A percentile compares a stretch with the other conserved stretches of the same genome.
These are phyloP conservation scores for Mycena rebaudengoi DNA, from an alignment of 768 basidiomycete species.

Conservation along the genomic window DNA sequence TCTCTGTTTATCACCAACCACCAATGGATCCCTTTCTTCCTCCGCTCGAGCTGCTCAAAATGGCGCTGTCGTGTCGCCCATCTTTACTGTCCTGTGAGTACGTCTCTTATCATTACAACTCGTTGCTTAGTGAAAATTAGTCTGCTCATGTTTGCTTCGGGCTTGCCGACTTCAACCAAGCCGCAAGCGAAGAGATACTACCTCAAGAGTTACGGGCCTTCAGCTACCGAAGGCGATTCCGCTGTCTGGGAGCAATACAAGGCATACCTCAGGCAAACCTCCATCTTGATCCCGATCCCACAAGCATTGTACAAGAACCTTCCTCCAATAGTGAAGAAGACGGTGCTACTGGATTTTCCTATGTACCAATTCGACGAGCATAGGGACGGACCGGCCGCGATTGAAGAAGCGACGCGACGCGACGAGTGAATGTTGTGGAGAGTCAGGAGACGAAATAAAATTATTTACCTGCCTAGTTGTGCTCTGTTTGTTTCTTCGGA, in stretches of 20 bases:
- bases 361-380: conserved; percentile 66
- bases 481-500: not conserved
- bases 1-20: conserved; percentile 64
- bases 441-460: no score
- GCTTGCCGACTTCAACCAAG: conserved; percentile 76
- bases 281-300: conserved; percentile 69
- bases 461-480: conserved; percentile 8
- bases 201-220: conserved; percentile 55
- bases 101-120: not conserved
- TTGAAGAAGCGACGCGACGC: conserved; percentile 44
- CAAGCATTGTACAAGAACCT: conserved; percentile 60
- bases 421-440: no score
- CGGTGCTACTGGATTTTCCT: conserved; percentile 67
- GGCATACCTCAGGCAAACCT: conserved; percentile 62
- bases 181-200: conserved; percentile 69
- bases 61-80: conserved; percentile 65
- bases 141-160: conserved; percentile 71
- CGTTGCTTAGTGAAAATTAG: conserved; percentile 35
- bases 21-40: conserved; percentile 50
- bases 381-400: conserved; percentile 53
- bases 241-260: conserved; percentile 64
- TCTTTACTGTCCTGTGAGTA: conserved; percentile 70
- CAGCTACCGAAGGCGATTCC: conserved; percentile 36
- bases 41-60: conserved; percentile 64
- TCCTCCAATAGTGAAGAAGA: conserved; percentile 60